These are phyloP conservation scores for Amylostereum chailletii DNA, from an alignment of 1,284 basidiomycete species.

Conservation along the genomic window DNA sequence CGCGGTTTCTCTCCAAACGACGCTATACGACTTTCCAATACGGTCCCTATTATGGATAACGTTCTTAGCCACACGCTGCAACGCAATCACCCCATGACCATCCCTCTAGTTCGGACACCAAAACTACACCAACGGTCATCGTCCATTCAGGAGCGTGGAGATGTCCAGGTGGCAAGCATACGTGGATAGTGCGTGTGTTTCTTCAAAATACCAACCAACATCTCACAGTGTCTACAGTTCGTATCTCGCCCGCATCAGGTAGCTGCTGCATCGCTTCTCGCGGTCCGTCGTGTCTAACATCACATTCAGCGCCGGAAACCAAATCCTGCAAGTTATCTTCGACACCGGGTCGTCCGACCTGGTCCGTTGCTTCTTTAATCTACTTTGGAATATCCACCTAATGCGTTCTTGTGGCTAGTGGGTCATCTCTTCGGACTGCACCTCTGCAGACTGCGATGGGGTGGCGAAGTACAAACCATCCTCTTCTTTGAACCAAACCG, in stretches of 20 bases:
- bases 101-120: no score
- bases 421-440: constrained; percentile 28
- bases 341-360: constrained; percentile 53
- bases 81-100: no score
- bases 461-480: constrained; percentile 23
- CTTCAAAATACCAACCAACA: not conserved
- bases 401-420: constrained; percentile 17
- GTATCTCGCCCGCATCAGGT: constrained; percentile 32
- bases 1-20: no score
- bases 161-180: constrained; percentile 22
- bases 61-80: no score
- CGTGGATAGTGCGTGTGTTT: constrained; percentile 26
- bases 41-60: no score
- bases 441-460: constrained; percentile 20
- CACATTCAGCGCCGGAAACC: constrained; percentile 29
- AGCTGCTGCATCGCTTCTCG: constrained; percentile 9
- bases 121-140: no score
- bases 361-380: constrained; percentile 16
- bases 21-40: no score
- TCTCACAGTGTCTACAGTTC: constrained; percentile 20
- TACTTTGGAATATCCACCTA: constrained; percentile 1
- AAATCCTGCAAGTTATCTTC: constrained; percentile 43
- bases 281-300: constrained; percentile 6
- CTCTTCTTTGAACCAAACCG: constrained; percentile 23
- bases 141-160: constrained; percentile 8